These are phyloP conservation scores for Fusarium nurragi DNA, from an alignment of 2,329 filamentous ascomycete species.

Conservation along the genomic window DNA sequence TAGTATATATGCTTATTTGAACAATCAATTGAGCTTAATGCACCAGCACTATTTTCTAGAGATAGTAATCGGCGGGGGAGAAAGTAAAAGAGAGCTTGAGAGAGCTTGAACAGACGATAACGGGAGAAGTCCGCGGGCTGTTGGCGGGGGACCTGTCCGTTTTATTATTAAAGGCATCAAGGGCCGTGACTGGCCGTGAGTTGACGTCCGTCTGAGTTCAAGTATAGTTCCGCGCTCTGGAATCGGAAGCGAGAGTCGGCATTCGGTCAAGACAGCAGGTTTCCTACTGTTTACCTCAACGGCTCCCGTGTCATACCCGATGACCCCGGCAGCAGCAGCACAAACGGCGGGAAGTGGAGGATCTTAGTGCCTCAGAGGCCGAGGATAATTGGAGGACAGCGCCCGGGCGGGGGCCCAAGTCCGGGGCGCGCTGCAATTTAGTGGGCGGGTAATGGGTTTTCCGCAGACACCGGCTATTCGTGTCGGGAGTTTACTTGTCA, in stretches of 20 bases:
- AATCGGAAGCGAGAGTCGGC: slow-evolving; percentile 43
- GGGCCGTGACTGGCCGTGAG: slow-evolving; percentile 36
- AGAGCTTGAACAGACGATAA: slow-evolving; percentile 26
- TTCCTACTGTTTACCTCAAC: background rate
- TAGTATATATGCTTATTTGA: slow-evolving; percentile 1
- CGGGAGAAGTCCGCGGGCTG: slow-evolving; percentile 30
- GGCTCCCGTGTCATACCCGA: background rate
- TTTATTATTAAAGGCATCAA: slow-evolving; percentile 28
- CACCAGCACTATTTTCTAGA: background rate
- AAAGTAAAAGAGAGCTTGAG: slow-evolving; percentile 2
- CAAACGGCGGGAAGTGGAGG: slow-evolving; percentile 12
- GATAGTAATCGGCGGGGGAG: background rate
- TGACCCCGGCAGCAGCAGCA: background rate
- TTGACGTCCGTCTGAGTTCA: slow-evolving; percentile 18
- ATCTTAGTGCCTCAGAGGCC: slow-evolving; percentile 15
- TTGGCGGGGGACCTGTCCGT: slow-evolving; percentile 36
- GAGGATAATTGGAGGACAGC: slow-evolving; percentile 29
- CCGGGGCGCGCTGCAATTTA: slow-evolving; percentile 28
- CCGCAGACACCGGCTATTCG: slow-evolving; percentile 40
- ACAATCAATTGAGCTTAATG: slow-evolving; percentile 26
- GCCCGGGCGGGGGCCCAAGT: slow-evolving; percentile 38
- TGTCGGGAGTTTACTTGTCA: slow-evolving; percentile 42
- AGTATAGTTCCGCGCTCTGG: slow-evolving; percentile 17
- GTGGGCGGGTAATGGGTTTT: slow-evolving; percentile 43
- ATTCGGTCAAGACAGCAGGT: slow-evolving; percentile 16